Conservation (phyloP, 352 stramenopile species). For the Phytophthora idaei region DNA sequence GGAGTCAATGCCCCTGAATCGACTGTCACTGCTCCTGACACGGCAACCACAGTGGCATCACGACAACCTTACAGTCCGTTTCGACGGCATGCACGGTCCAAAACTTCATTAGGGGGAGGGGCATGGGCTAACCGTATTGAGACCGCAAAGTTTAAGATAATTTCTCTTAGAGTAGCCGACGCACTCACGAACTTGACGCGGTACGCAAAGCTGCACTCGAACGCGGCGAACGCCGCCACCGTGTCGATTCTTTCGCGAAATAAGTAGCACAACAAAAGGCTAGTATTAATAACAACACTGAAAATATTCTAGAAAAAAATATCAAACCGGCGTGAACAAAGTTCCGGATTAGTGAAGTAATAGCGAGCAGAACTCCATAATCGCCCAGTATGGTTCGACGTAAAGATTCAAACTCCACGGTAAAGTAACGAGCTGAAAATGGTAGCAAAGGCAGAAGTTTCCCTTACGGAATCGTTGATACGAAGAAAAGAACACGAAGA, state of each 20-base stretch:
- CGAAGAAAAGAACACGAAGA: constrained; percentile 38
- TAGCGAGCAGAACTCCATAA: constrained; percentile 41
- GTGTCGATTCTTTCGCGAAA: constrained; percentile 40
- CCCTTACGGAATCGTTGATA: constrained; percentile 27
- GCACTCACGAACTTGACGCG: constrained; percentile 16
- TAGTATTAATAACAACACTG: neutral
- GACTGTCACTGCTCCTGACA: no score
- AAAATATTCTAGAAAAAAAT: constrained; percentile 29
- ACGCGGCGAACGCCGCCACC: constrained; percentile 27
- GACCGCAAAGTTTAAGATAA: constrained; percentile 20
- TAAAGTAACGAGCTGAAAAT: constrained; percentile 39
- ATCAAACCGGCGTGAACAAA: constrained; percentile 35
- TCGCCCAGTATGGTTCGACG: constrained; percentile 42
- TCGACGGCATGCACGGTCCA: constrained; percentile 17
- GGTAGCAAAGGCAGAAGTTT: constrained; percentile 46
- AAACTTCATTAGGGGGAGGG: constrained; percentile 22
- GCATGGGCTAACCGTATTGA: constrained; percentile 18
- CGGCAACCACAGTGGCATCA: constrained; percentile 15
- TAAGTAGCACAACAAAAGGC: constrained; percentile 25
- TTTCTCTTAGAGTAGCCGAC: constrained; percentile 10
- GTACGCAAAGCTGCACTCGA: constrained; percentile 23
- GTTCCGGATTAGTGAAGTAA: constrained; percentile 24
- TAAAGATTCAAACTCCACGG: constrained; percentile 27
- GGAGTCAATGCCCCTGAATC: no score
- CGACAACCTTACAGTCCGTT: constrained; percentile 14